phyloP scores from a whole-genome alignment of 2,329 filamentous ascomycete species.

The Chaetomiaceae sp. region DNA sequence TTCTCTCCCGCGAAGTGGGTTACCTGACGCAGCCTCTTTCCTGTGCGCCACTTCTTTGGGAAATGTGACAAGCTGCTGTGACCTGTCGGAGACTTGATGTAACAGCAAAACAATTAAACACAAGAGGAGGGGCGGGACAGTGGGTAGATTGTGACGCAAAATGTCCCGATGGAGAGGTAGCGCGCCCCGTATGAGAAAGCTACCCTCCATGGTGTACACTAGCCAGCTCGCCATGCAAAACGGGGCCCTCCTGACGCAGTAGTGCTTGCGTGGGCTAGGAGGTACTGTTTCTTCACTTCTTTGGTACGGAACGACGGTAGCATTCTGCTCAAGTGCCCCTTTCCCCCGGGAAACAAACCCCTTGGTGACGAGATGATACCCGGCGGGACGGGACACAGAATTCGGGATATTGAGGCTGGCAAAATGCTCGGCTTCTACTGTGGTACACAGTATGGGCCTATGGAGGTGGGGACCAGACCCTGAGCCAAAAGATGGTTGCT shows the following conservation, averaged over 20 bases:
- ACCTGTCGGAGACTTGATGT: constrained; percentile 2
- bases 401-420: background rate
- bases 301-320: constrained; percentile 1
- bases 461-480: no score
- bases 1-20: background rate
- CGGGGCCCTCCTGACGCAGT: background rate
- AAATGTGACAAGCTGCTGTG: background rate
- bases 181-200: no score
- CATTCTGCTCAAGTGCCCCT: background rate
- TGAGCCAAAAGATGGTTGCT: no score
- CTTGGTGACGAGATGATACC: background rate
- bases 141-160: background rate
- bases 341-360: background rate
- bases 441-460: no score
- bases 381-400: background rate
- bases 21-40: constrained; percentile 10
- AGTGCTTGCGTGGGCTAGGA: no score
- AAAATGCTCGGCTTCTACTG: no score
- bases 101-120: background rate
- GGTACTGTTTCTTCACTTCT: no score
- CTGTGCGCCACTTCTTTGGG: background rate
- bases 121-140: background rate
- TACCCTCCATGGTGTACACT: no score
- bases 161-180: constrained; percentile 15
- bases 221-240: background rate